These are phyloP conservation scores for Salix caprea DNA, from an alignment of 345 rosid genomes.

Conservation along the genomic window DNA sequence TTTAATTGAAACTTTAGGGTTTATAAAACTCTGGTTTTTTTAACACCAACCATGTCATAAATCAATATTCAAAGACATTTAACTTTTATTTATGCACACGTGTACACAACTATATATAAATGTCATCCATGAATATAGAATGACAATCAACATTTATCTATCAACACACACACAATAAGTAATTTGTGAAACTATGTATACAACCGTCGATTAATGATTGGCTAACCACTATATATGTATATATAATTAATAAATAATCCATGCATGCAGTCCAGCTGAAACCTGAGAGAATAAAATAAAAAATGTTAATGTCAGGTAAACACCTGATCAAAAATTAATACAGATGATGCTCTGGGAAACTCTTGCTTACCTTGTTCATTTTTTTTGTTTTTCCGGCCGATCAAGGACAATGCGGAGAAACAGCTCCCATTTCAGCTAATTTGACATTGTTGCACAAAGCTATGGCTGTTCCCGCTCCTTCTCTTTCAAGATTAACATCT, in stretches of 20 bases:
- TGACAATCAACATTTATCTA: neutral
- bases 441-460: constrained; percentile 58
- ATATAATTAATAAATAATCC: neutral
- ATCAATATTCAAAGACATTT: too few species aligned
- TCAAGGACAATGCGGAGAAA: constrained; percentile 51
- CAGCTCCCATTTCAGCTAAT: constrained; percentile 33
- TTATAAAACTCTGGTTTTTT: too few species aligned
- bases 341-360: neutral
- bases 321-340: neutral
- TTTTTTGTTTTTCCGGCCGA: too few species aligned
- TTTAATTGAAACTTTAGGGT: too few species aligned
- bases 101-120: too few species aligned
- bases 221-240: neutral
- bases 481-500: constrained; percentile 36
- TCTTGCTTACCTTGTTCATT: neutral
- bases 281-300: neutral
- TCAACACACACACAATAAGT: neutral
- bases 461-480: constrained; percentile 17
- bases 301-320: neutral
- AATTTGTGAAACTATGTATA: neutral
- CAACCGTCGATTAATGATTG: neutral
- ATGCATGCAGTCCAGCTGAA: neutral
- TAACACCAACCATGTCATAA: too few species aligned
- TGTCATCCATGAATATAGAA: too few species aligned
- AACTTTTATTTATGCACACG: neutral